Base-by-base conservation (phyloP, 2,329 filamentous ascomycete genomes). In the Septoria petroselini region DNA sequence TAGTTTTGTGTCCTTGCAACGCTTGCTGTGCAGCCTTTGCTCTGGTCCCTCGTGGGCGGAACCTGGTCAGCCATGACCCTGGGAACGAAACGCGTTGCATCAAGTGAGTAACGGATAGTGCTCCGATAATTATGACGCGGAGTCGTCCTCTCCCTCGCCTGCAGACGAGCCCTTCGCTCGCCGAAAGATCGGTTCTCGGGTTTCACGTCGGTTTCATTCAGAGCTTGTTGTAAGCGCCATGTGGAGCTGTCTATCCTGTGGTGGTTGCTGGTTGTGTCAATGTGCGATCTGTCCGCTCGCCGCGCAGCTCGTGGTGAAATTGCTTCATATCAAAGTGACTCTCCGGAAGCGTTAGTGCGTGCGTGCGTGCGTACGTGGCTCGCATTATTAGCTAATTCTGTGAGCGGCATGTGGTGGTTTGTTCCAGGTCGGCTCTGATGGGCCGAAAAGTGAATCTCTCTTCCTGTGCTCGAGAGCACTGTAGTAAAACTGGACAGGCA, bases 151-250 rank as follows among this genome's bases (percentile, higher is more conserved):
- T 35, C 18, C 41, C 41, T 35, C 9, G 40, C 31, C 15, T 29
- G 40, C 25, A n/a, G 8, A 17, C 40, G 27, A 42, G 18, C 4
- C 30, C 35, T 50, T 37, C 42, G n/a, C 33, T 47, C 44, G 50
- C 50, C 19, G 15, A 7, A 52, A 48, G 40, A 42, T 46, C 42
- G 42, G 42, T 3, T 25, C 14, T 43, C 47, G 33, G 23, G 47
- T 44, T 44, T 43, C 47, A 48, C 25, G 37, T 48, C 44, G 43
- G 50, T 52, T 48, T 52, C 43, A 51, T 43, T 43, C 30, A 35
- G 33, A 38, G 23, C 31, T 37, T 38, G 18, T 19, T 25, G 23
- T 21, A 35, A 33, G 17, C 5, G 41, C 21, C 23, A 15, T 35
- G 38, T 40, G 48, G 41, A 41, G 37, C 41, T 9, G 9, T 35